Evolutionary conservation across 257 asterid species (phyloP).

Genomic region (Mitragyna speciosa): DNA sequence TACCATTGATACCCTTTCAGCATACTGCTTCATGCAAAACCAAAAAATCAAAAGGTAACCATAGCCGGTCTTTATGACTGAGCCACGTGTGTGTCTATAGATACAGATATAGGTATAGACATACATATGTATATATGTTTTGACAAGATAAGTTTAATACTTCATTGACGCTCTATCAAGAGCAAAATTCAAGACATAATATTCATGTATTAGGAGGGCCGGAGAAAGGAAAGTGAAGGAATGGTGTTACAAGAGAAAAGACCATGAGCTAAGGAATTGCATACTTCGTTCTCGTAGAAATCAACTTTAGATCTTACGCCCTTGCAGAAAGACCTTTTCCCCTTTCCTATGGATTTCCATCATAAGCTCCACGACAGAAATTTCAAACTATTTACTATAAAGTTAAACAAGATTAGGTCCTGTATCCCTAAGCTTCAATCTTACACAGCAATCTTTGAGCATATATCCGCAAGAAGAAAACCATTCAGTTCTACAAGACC

Average conservation of each 20-base stretch:
- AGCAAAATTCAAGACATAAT: background rate
- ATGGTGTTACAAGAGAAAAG: background rate
- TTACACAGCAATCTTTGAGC: background rate
- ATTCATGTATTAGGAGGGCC: background rate
- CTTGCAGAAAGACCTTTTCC: background rate
- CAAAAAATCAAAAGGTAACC: background rate
- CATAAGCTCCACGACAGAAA: background rate
- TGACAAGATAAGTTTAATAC: background rate
- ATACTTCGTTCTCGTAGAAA: background rate
- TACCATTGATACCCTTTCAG: background rate
- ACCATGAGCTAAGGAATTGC: too few species aligned
- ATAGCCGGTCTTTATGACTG: background rate
- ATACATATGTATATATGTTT: background rate
- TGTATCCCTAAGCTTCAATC: background rate
- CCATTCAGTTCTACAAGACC: background rate
- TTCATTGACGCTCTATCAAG: background rate
- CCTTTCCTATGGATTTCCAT: background rate
- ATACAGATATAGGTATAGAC: too few species aligned
- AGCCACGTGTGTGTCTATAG: too few species aligned
- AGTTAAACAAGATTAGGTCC: background rate
- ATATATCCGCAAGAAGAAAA: background rate
- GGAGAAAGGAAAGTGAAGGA: background rate
- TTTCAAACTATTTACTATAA: too few species aligned
- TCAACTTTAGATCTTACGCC: background rate
- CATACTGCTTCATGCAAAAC: background rate